Evolutionary conservation across 345 rosid genomes (phyloP).

Genomic region (Kernera saxatilis): DNA sequence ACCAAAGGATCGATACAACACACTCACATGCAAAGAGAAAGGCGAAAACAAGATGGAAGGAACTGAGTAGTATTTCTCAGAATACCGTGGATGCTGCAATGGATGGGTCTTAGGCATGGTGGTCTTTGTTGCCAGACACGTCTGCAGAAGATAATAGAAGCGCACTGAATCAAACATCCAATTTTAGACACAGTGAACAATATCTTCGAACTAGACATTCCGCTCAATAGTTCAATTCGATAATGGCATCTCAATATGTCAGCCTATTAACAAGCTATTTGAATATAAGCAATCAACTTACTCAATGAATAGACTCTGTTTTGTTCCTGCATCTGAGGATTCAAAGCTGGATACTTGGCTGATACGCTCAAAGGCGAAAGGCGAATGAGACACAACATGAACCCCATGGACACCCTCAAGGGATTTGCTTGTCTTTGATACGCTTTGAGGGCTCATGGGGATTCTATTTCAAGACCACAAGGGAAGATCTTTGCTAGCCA

Average conservation of each 20-base stretch:
- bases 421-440: slow-evolving; percentile 41
- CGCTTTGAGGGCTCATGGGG: slow-evolving; percentile 47
- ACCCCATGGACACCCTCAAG: slow-evolving; percentile 75
- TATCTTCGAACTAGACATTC: not conserved
- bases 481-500: slow-evolving; percentile 38
- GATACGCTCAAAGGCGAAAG: slow-evolving; percentile 50
- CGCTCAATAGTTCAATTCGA: not conserved
- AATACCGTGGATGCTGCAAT: slow-evolving; percentile 57
- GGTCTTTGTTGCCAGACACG: slow-evolving; percentile 96
- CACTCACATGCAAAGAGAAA: not conserved
- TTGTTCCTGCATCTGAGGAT: slow-evolving; percentile 38
- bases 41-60: not conserved
- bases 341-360: slow-evolving; percentile 39
- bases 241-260: not conserved
- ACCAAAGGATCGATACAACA: not conserved
- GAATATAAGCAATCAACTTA: slow-evolving; percentile 32
- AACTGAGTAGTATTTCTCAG: not conserved
- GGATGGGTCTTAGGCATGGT: slow-evolving; percentile 76
- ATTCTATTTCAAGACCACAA: slow-evolving; percentile 3
- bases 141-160: slow-evolving; percentile 34
- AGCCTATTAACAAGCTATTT: not conserved
- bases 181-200: not conserved
- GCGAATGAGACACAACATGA: slow-evolving; percentile 69
- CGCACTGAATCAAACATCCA: not conserved
- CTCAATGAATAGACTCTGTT: slow-evolving; percentile 60